These are phyloP conservation scores for Orbilia oligospora DNA, from an alignment of 2,329 filamentous ascomycete genomes.

Conservation along the genomic window DNA sequence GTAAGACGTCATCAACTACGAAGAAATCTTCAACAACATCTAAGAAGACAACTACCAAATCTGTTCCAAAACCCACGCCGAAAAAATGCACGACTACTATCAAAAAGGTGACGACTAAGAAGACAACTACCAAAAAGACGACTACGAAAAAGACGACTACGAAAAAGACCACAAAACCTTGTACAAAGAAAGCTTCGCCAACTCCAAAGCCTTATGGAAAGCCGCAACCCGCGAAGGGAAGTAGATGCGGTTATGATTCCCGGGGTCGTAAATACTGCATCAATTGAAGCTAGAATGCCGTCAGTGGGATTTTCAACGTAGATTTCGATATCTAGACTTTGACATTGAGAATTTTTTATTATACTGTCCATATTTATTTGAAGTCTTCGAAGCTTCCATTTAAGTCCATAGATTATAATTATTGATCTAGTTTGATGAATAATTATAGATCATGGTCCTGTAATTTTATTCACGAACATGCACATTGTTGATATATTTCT, in stretches of 20 bases:
- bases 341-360: too few species aligned
- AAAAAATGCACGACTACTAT: constrained; percentile 30
- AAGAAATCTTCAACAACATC: not conserved
- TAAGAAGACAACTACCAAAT: constrained; percentile 14
- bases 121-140: not conserved
- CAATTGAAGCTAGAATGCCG: not conserved
- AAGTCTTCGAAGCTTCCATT: too few species aligned
- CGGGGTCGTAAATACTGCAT: constrained; percentile 3
- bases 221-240: constrained; percentile 5
- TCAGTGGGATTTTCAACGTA: too few species aligned
- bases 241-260: constrained; percentile 29
- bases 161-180: constrained; percentile 12
- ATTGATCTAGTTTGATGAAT: too few species aligned
- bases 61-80: constrained; percentile 3
- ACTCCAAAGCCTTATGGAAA: constrained; percentile 23
- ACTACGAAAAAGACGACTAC: constrained; percentile 7
- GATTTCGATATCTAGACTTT: too few species aligned
- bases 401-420: too few species aligned
- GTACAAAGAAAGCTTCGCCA: constrained; percentile 4
- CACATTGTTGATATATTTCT: too few species aligned
- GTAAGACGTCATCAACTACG: constrained; percentile 18
- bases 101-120: constrained; percentile 35
- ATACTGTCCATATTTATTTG: too few species aligned
- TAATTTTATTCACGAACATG: too few species aligned
- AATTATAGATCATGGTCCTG: too few species aligned